Evolutionary conservation across 2,329 filamentous ascomycete genomes (phyloP), one percentile per base, ranked within the genome.

Genomic region (Epichloe hybrida): DNA sequence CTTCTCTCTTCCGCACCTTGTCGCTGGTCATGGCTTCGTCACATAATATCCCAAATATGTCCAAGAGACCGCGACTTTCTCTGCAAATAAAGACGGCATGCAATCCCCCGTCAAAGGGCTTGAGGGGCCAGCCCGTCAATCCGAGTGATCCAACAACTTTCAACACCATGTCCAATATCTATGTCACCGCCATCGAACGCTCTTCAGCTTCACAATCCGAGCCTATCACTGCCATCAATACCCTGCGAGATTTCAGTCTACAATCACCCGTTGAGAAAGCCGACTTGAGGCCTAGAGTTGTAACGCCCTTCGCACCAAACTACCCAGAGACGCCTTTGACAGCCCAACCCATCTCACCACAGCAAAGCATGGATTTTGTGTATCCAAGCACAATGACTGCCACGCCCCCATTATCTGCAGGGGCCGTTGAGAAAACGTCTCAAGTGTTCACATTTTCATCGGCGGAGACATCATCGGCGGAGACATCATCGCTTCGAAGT

Each of bases 121-220:
- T 58, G 15, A 58, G 62, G 53, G 61, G 59, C 45, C 64, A 62
- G 50, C 51, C 59, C 39, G 57, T 76, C 39, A 74, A 82, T 57
- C 74, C 77, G 34, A 75, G 71, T 52, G 81, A 80, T 35, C 77
- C 79, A 3, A 83, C 80, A 1, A 70, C 78, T 21, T 81, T 82
- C 67, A 83, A 83, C 64, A 83, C 80, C 2, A 71, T 83, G 39
- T 81, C 79, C 50, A 83, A 83, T 64, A 75, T 79, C 54, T 83
- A 83, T 59, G 74, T 76, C 27, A 77, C 76, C 3, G 76, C 79
- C 53, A 80, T 83, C 49, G 79, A 80, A 63, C 74, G 77, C 46
- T 73, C 76, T 31, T 74, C 76, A 1, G 73, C 76, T 3, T 58
- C 68, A 37, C 69, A 70, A 41, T 17, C 70, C 36, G 70, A 73